Base-by-base conservation (phyloP, 169 alveolate genomes). In the Eimeria nieschulzi region DNA sequence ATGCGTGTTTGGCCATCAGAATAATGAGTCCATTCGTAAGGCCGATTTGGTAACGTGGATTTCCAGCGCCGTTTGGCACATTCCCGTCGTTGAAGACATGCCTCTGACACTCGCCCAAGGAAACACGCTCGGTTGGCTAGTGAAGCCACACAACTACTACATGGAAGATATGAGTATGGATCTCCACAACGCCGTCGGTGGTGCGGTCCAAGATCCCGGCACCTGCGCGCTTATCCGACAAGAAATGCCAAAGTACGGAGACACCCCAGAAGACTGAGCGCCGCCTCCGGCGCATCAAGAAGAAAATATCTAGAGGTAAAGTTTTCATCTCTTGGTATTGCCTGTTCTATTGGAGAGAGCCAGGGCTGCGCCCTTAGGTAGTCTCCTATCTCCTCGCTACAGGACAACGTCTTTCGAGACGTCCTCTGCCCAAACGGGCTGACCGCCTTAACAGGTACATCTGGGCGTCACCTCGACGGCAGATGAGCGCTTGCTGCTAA, bases 1-100 rank as follows among this genome's bases (percentile, higher is more conserved):
- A n/a, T n/a, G 46, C 3, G 0, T 33, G 46, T 3, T 33, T 19
- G n/a, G 51, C 5, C 53, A 21, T 23, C 66, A 84, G 93, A 94
- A 94, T 66, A 92, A 93, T 70, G 96, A 94, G 78, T 54, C 72
- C 26, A 93, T 94, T 9, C 84, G 96, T 55, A 86, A 91, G 61
- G 79, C 88, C 25, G 96, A 94, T 63, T 85, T 94, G 54, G 96
- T 94, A 19, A 94, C 96, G 21, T 94, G 96, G 96, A 83, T 93
- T 21, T 80, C 95, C 7, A 85, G 94, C 39, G 95, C 94, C 46
- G 91, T 94, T 55, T 93, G 95, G 95, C 96, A 94, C 87, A 94
- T 93, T 25, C 96, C 96, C n/a, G 91, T 92, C 15, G 72, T 91
- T 12, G 96, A 94, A 73, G 96, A 94, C 87, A 93, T 93, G 76